Evolutionary conservation across 306 rosid genomes (phyloP).

Genomic region (Casuarina cunninghamiana): DNA sequence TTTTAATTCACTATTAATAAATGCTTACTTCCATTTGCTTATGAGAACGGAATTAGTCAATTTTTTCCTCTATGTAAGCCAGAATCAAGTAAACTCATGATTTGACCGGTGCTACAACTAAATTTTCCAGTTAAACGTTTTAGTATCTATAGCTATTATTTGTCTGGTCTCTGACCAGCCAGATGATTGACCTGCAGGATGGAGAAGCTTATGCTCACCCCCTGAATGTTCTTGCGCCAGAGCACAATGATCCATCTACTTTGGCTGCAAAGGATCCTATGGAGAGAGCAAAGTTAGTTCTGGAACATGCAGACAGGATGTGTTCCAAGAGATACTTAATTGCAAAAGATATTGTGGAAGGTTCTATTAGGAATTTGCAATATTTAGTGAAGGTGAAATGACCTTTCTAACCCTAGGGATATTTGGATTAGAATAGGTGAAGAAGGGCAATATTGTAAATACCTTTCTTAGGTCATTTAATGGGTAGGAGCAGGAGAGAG

Average conservation of each 20-base stretch:
- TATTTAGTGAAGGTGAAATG: too few relatives aligned
- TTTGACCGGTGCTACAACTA: neutral
- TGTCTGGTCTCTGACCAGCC: conserved; percentile 10
- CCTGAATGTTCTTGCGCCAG: conserved; percentile 91
- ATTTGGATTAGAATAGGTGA: too few relatives aligned
- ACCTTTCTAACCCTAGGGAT: too few relatives aligned
- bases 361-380: neutral
- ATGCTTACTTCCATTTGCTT: neutral
- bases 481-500: too few relatives aligned
- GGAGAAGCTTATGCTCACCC: conserved; percentile 96
- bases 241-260: conserved; percentile 72
- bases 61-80: neutral
- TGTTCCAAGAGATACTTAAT: conserved; percentile 92
- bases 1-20: neutral
- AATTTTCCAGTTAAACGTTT: neutral
- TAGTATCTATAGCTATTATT: neutral
- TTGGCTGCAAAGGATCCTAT: conserved; percentile 63
- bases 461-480: too few relatives aligned
- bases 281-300: conserved; percentile 89
- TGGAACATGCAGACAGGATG: conserved; percentile 93
- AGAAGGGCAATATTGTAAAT: too few relatives aligned
- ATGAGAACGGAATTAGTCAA: neutral
- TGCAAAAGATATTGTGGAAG: conserved; percentile 91
- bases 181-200: conserved; percentile 57
- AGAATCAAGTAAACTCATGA: neutral